Percentiles rank a stretch among this genome's conserved stretches.
Evolutionary conservation across 768 basidiomycete genomes (phyloP).

Genomic region (Russula griseocarnosa): DNA sequence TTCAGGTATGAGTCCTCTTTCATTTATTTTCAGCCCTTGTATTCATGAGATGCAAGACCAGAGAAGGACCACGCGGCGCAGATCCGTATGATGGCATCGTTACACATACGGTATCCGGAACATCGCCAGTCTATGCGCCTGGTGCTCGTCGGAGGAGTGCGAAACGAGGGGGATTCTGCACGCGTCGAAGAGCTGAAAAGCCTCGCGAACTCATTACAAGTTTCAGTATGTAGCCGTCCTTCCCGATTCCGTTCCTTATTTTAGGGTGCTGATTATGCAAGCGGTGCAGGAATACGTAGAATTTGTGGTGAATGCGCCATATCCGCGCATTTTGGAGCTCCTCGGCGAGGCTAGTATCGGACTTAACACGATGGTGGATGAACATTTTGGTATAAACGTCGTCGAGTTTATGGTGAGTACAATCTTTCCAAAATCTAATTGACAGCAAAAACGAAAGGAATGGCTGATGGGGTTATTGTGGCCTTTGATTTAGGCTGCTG

Average conservation of each 20-base stretch:
- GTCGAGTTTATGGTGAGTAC: conserved; percentile 90
- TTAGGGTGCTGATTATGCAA: background rate
- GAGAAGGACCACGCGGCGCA: conserved; percentile 92
- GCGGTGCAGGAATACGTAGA: conserved; percentile 56
- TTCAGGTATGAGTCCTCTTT: conserved; percentile 57
- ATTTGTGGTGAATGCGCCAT: conserved; percentile 83
- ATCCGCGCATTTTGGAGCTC: conserved; percentile 62
- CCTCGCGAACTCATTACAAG: conserved; percentile 57
- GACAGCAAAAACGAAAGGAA: background rate
- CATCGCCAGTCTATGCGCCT: conserved; percentile 46
- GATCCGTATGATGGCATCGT: conserved; percentile 58
- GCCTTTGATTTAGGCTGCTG: conserved; percentile 65
- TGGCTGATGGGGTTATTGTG: background rate
- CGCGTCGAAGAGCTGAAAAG: conserved; percentile 59
- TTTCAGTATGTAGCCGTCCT: conserved; percentile 47
- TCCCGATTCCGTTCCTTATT: conserved; percentile 11
- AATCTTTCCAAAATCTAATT: conserved; percentile 2
- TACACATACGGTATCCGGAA: conserved; percentile 59
- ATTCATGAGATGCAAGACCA: conserved; percentile 49
- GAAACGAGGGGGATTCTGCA: conserved; percentile 70
- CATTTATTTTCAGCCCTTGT: background rate
- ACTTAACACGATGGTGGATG: conserved; percentile 94
- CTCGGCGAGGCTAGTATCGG: conserved; percentile 77
- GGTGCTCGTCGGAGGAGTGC: conserved; percentile 77
- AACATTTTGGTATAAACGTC: conserved; percentile 97